Evolutionary conservation across 2,329 filamentous ascomycete species (phyloP), one percentile per base, ranked within the genome.

Genomic region (Cytospora paraplurivora): DNA sequence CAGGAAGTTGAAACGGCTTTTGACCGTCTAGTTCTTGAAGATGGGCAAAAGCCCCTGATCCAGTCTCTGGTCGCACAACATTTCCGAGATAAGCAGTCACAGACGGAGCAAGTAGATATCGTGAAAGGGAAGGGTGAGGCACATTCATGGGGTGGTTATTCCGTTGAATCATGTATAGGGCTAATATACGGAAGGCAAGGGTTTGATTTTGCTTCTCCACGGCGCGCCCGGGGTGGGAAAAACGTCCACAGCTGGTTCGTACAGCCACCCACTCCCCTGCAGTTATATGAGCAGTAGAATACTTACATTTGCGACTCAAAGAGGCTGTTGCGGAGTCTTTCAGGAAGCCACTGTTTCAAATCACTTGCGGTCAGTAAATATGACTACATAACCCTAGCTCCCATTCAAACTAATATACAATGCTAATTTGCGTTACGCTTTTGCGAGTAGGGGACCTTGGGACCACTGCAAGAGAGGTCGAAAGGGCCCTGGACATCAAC

Each of bases 161-260:
- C n/a, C 4, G 17, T 6, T n/a, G n/a, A 13, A 19, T 19, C n/a
- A 34, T 27, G 33, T 17, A 34, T 27, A 5, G 7, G 10, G 51
- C 7, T 17, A 19, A 10, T 11, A 12, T 12, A 38, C n/a, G 4
- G 15, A 34, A 71, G 68, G 72, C 2, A 75, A 76, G 37, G 73
- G 75, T 0, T 67, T 74, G 0, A 71, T 76, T 1, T 69, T 76
- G 1, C 66, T 76, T 0, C 64, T 76, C 0, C 73, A 75, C 15
- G 75, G 74, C 1, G 70, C 67, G 0, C 74, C 73, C 0, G 73
- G 74, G 1, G 72, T 72, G 0, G 74, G 74, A 0, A 76, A 76
- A 51, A 76, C 74, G 0, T 69, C 71, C 0, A 75, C 74, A 2
- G 74, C 71, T 33, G 70, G 69, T 70, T 38, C 17, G 66, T 66